phyloP scores from a whole-genome alignment of 148 eudicot genomes.

The Vaccinium macrocarpon region DNA sequence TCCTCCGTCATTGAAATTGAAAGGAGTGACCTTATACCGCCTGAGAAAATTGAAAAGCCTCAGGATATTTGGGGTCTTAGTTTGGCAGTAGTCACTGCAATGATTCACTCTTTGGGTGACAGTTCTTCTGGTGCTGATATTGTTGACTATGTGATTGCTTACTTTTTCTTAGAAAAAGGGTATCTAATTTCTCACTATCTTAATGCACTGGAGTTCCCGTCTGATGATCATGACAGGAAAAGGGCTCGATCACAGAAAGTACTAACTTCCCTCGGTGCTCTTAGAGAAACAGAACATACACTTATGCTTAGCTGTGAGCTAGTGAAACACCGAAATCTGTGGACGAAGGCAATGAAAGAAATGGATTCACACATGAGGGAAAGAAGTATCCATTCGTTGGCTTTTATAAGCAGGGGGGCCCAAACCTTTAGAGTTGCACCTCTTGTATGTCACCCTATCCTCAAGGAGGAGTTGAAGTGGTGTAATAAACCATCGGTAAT shows the following conservation, averaged over 20 bases:
- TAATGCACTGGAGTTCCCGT: constrained; percentile 61
- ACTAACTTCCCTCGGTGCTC: constrained; percentile 53
- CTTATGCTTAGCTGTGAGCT: constrained; percentile 63
- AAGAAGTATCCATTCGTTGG: constrained; percentile 77
- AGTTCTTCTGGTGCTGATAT: constrained; percentile 48
- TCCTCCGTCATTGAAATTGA: constrained; percentile 32
- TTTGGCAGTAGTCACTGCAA: constrained; percentile 69
- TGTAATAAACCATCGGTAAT: constrained; percentile 53
- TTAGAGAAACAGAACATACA: constrained; percentile 74
- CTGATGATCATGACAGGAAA: constrained; percentile 62
- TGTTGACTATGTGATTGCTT: constrained; percentile 62
- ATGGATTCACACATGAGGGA: constrained; percentile 77
- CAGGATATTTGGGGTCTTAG: constrained; percentile 74
- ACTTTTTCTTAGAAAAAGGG: constrained; percentile 67
- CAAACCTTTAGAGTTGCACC: constrained; percentile 50
- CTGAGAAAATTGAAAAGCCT: constrained; percentile 46
- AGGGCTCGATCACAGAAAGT: constrained; percentile 65
- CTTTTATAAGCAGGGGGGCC: constrained; percentile 74
- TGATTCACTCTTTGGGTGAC: constrained; percentile 70
- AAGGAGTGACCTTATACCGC: constrained; percentile 21
- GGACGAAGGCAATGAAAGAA: constrained; percentile 71
- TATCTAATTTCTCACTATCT: constrained; percentile 61
- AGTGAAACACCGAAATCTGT: constrained; percentile 62
- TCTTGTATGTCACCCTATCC: constrained; percentile 56
- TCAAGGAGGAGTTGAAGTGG: constrained; percentile 70